These are phyloP conservation scores for Melampsora americana DNA, from an alignment of 1,284 basidiomycete genomes.

Conservation along the genomic window DNA sequence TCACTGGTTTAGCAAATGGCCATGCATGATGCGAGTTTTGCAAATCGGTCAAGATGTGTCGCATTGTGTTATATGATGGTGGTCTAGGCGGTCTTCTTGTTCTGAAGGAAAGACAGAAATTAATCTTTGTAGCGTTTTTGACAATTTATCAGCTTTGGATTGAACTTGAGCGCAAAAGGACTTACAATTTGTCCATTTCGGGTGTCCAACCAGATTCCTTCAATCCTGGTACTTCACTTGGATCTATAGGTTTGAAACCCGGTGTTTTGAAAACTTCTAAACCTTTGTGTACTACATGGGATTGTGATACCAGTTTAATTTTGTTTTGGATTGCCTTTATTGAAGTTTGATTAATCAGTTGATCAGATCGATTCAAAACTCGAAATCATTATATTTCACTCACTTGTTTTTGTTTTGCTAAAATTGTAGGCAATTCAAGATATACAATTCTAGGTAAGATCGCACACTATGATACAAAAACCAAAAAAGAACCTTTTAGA, in stretches of 20 bases:
- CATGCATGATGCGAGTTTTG: conserved; percentile 77
- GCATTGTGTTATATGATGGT: conserved; percentile 67
- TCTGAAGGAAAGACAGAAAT: conserved; percentile 49
- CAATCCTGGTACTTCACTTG: conserved; percentile 77
- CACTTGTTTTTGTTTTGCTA: conserved; percentile 76
- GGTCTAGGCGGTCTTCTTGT: conserved; percentile 61
- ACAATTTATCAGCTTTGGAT: conserved; percentile 2
- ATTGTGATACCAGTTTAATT: conserved; percentile 80
- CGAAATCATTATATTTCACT: conserved; percentile 41
- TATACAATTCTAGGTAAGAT: conserved; percentile 90
- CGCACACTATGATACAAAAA: conserved; percentile 63
- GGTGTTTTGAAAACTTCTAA: conserved; percentile 70
- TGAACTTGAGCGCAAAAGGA: conserved; percentile 45
- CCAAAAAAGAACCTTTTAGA: too few relatives aligned
- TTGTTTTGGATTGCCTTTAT: conserved; percentile 72
- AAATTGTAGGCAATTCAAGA: conserved; percentile 72
- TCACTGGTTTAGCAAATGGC: conserved; percentile 82
- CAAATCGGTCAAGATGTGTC: conserved; percentile 77
- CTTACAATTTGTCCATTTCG: conserved; percentile 73
- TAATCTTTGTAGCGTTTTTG: neutral
- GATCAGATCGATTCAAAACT: neutral
- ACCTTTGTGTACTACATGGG: conserved; percentile 81
- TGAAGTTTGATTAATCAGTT: neutral
- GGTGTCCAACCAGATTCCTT: conserved; percentile 88
- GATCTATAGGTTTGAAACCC: conserved; percentile 60